Conservation (phyloP, 1,284 basidiomycete species). For the Paramarasmius palmivorus region DNA sequence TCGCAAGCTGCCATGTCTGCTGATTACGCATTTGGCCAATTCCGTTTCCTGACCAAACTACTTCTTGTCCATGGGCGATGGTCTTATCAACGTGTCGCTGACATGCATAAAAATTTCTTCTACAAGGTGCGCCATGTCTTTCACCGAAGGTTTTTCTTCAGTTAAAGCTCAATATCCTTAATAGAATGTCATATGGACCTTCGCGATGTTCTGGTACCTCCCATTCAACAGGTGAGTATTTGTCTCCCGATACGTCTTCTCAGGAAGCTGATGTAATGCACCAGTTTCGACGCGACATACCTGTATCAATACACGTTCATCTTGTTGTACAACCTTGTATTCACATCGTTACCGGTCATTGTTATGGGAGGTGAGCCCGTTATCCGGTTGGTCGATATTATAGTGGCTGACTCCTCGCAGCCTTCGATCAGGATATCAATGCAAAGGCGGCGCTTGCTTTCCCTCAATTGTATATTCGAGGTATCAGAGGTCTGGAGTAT, state of each 20-base stretch:
- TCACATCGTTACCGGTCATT: conserved; percentile 93
- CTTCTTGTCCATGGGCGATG: conserved; percentile 94
- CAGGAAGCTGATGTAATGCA: conserved; percentile 15
- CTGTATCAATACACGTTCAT: conserved; percentile 96
- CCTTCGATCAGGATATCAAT: conserved; percentile 96
- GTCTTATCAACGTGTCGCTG: conserved; percentile 96
- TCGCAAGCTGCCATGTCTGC: conserved; percentile 99
- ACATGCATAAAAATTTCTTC: conserved; percentile 98
- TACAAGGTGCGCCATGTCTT: conserved; percentile 73
- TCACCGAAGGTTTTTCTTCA: no score
- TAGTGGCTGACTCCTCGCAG: conserved; percentile 34
- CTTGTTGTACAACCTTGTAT: conserved; percentile 87
- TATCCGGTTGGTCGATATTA: conserved; percentile 10
- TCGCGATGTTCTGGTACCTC: conserved; percentile 94
- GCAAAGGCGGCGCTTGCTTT: conserved; percentile 88
- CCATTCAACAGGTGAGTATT: conserved; percentile 78
- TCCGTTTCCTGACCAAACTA: conserved; percentile 90
- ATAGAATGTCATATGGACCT: conserved; percentile 88
- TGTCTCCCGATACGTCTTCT: neutral
- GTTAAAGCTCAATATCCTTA: conserved; percentile 11
- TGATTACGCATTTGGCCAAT: conserved; percentile 97
- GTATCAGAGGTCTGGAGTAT: conserved; percentile 92
- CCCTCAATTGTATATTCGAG: conserved; percentile 92
- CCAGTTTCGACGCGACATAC: conserved; percentile 91
- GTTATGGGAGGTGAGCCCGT: conserved; percentile 74